A percentile compares a stretch with the other conserved stretches of the same genome.
phyloP scores from a whole-genome alignment of 345 rosid species.

The Eutrema yunnanense region DNA sequence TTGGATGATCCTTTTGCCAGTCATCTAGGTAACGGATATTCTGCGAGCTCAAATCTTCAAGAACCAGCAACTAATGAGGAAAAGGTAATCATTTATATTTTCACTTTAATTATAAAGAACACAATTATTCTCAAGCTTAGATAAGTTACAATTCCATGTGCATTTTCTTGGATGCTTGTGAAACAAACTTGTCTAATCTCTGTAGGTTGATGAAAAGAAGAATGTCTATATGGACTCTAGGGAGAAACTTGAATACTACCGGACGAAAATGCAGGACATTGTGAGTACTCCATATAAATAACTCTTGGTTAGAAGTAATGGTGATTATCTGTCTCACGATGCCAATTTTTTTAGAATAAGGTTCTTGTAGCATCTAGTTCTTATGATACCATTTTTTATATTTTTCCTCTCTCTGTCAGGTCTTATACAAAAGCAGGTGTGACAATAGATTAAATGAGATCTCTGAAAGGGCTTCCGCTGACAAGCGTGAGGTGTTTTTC shows the following conservation, averaged over 20 bases:
- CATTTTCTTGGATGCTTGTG: conserved; percentile 13
- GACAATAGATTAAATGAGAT: conserved; percentile 94
- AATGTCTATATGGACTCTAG: conserved; percentile 73
- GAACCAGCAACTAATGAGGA: conserved; percentile 44
- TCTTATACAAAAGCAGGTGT: conserved; percentile 91
- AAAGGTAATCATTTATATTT: conserved; percentile 43
- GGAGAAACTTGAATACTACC: conserved; percentile 91
- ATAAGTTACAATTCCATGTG: conserved; percentile 4
- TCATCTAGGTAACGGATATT: conserved; percentile 39
- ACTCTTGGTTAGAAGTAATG: neutral
- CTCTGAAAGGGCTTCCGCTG: conserved; percentile 85
- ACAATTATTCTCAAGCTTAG: neutral
- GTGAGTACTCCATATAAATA: conserved; percentile 50
- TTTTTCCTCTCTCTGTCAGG: conserved; percentile 37
- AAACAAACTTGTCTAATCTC: conserved; percentile 2
- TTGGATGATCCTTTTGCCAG: conserved; percentile 57
- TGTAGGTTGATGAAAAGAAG: conserved; percentile 55
- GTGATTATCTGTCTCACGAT: neutral
- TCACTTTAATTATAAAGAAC: neutral
- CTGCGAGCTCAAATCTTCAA: conserved; percentile 36
- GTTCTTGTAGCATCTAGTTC: neutral
- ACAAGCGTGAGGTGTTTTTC: conserved; percentile 79
- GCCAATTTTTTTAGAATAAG: neutral
- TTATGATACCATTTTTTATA: neutral
- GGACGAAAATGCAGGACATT: conserved; percentile 92